phyloP scores from a whole-genome alignment of 1,284 basidiomycete species.

The Tremellales sp. region DNA sequence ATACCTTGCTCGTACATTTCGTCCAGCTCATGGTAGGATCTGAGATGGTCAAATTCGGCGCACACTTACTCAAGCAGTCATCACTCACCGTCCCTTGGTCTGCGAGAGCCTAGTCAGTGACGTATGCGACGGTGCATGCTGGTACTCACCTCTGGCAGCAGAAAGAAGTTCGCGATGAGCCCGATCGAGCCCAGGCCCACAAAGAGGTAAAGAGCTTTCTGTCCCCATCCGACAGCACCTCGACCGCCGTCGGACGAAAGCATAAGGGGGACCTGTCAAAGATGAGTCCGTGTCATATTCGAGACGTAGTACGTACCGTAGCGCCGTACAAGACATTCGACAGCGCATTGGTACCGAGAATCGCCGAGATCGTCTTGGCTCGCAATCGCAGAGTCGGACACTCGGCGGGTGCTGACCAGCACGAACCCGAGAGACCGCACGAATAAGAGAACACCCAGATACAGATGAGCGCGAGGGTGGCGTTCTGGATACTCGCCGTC shows the following conservation, averaged over 20 bases:
- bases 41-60: no score
- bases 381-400: conserved; percentile 9
- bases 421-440: background rate
- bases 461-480: conserved; percentile 8
- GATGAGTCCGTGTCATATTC: no score
- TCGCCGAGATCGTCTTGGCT: conserved; percentile 14
- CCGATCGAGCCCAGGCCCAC: conserved; percentile 10
- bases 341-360: conserved; percentile 5
- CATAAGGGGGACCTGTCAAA: conserved; percentile 21
- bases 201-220: conserved; percentile 15
- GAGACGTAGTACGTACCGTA: conserved; percentile 2
- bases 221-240: conserved; percentile 8
- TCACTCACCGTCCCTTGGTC: no score
- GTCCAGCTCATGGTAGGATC: conserved; percentile 17
- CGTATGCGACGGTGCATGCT: no score
- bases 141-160: conserved; percentile 18
- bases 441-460: conserved; percentile 16
- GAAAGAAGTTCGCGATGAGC: conserved; percentile 15
- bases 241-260: conserved; percentile 1
- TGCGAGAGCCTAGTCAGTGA: no score
- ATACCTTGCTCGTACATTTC: conserved; percentile 17
- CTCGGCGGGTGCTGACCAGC: conserved; percentile 11
- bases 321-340: conserved; percentile 13
- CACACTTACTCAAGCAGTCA: no score
- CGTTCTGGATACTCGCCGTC: background rate